Evolutionary conservation across 2,329 filamentous ascomycete species (phyloP), one percentile per base, ranked within the genome.

Genomic region (Fusarium albidum): DNA sequence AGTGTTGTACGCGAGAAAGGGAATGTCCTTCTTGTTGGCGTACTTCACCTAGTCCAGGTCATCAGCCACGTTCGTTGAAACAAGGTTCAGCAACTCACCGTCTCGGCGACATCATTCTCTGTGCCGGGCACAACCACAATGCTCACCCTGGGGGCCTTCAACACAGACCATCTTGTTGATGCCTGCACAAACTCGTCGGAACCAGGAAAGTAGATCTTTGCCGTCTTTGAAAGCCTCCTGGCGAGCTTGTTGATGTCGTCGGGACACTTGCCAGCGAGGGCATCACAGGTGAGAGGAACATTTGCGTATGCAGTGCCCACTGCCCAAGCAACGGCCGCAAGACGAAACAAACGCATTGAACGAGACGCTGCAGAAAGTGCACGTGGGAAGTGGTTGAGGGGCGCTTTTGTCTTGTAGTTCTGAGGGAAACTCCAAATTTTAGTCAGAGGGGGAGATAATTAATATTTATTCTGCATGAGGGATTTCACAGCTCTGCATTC

Each of bases 1-100:
- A 12, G 80, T 79, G 61, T 80, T 82, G 64, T 73, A 78, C 1
- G 81, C 77, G 3, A 86, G 75, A 55, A 85, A 83, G 0, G 82
- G 79, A 3, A 82, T 50, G 2, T 72, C 61, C 38, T 75, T 68
- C 31, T 71, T 61, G 57, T 79, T 80, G 34, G 82, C 81, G 52
- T 73, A 83, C 42, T 68, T 70, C 25, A 73, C 64, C 70, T 69
- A 43, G 12, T 11, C 1, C 6, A 11, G 7, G 6, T 1, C 6
- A n/a, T 38, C 14, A 54, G 25, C 18, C 9, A 11, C 3, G 2
- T 27, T 0, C 3, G 6, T 5, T 6, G 5, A 9, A 12, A 15
- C 12, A 9, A 25, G 6, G 15, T 25, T 11, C 8, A 26, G 5
- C n/a, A 15, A 17, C 59, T 62, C 67, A 82, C 80, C 4, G 74